These are phyloP conservation scores for Mycena metata DNA, from an alignment of 768 basidiomycete genomes.

Conservation along the genomic window DNA sequence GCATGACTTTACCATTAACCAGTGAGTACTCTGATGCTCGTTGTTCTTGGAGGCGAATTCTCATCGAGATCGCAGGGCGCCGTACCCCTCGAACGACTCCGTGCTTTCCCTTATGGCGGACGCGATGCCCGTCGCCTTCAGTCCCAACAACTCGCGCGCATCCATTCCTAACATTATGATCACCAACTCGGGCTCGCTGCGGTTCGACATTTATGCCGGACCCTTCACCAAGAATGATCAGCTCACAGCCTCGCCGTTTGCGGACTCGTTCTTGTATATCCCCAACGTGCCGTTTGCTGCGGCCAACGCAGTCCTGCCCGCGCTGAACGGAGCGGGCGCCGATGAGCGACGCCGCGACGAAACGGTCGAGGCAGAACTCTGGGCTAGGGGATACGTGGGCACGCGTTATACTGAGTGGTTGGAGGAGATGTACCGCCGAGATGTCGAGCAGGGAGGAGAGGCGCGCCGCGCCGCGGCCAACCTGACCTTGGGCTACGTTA, in stretches of 20 bases:
- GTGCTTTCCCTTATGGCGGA: conserved; percentile 61
- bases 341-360: conserved; percentile 52
- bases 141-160: conserved; percentile 74
- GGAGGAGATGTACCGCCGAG: conserved; percentile 62
- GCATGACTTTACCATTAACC: conserved; percentile 76
- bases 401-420: conserved; percentile 69
- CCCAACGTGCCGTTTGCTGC: conserved; percentile 63
- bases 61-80: conserved; percentile 56
- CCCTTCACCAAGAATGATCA: conserved; percentile 87
- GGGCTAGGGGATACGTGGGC: conserved; percentile 65
- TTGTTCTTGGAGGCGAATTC: not conserved
- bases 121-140: conserved; percentile 69
- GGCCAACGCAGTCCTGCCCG: conserved; percentile 67
- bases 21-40: conserved; percentile 54
- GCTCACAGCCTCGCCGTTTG: conserved; percentile 79
- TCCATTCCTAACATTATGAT: conserved; percentile 74
- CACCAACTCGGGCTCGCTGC: conserved; percentile 71
- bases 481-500: conserved; percentile 82
- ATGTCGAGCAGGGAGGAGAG: conserved; percentile 45
- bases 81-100: conserved; percentile 73
- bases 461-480: conserved; percentile 60
- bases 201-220: conserved; percentile 77
- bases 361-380: conserved; percentile 54
- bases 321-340: conserved; percentile 63
- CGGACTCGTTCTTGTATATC: conserved; percentile 74